These are phyloP conservation scores for Colletotrichum sp. DNA, from an alignment of 2,329 filamentous ascomycete genomes.

Conservation along the genomic window DNA sequence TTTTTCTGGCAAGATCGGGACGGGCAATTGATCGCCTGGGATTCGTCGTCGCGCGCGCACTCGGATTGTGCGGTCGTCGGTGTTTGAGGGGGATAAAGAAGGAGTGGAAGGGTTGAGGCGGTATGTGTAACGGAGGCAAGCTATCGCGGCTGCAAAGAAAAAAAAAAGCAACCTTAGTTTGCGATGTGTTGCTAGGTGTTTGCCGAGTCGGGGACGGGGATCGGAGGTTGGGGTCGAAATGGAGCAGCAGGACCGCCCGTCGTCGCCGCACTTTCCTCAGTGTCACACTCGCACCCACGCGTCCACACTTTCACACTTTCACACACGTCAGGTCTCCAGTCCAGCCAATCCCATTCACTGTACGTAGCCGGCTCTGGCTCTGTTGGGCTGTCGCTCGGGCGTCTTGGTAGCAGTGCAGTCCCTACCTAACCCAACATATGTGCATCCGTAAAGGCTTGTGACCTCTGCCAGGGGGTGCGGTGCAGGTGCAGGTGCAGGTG, in stretches of 20 bases:
- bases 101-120: background rate
- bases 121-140: background rate
- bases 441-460: background rate
- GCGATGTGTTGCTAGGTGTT: constrained; percentile 9
- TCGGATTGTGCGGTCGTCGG: background rate
- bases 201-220: constrained; percentile 8
- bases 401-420: background rate
- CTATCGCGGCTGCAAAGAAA: background rate
- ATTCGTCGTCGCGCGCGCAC: background rate
- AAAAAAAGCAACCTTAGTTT: background rate
- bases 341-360: background rate
- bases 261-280: background rate
- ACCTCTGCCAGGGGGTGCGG: background rate
- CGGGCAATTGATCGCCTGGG: background rate
- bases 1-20: background rate
- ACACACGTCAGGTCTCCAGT: background rate
- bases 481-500: background rate
- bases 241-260: background rate
- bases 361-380: background rate
- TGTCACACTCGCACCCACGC: background rate
- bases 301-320: background rate
- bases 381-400: background rate
- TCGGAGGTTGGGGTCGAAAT: constrained; percentile 20
- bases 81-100: background rate
- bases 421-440: background rate